Evolutionary conservation across 257 asterid species (phyloP).

Genomic region (Fraxinus excelsior): DNA sequence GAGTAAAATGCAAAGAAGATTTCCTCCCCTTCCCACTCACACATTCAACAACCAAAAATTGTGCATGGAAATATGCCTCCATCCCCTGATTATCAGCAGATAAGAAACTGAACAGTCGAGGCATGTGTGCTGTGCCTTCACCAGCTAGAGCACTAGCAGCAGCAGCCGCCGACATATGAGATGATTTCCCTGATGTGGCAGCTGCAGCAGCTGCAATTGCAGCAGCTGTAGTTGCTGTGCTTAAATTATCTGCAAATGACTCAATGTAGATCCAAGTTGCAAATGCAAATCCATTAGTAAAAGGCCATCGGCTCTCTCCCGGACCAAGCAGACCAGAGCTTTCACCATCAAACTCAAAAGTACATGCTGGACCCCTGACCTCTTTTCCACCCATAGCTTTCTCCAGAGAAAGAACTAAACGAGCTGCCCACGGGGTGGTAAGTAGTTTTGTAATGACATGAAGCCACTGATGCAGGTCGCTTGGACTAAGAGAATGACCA

Average conservation of each 20-base stretch:
- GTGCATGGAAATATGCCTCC: constrained; percentile 99
- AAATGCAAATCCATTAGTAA: constrained; percentile 85
- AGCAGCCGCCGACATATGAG: constrained; percentile 99
- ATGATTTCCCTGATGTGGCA: constrained; percentile 93
- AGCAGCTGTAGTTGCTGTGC: constrained; percentile 97
- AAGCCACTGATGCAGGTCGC: constrained; percentile 81
- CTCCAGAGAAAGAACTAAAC: constrained; percentile 78
- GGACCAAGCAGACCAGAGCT: constrained; percentile 97
- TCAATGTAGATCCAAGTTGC: constrained; percentile 98
- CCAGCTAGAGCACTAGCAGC: constrained; percentile 99
- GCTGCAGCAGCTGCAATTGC: constrained; percentile 99
- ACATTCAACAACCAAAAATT: constrained; percentile 91
- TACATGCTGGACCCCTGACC: constrained; percentile 85
- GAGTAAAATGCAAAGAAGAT: constrained; percentile 93
- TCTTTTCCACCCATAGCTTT: constrained; percentile 96
- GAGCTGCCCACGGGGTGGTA: constrained; percentile 78
- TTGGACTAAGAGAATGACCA: constrained; percentile 86
- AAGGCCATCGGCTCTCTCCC: constrained; percentile 99
- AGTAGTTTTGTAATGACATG: constrained; percentile 66
- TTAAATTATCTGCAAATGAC: constrained; percentile 94
- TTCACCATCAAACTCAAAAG: constrained; percentile 99
- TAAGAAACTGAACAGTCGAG: constrained; percentile 91
- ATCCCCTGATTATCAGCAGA: constrained; percentile 98
- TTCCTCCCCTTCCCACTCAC: constrained; percentile 98
- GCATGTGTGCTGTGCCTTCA: constrained; percentile 99